These are phyloP conservation scores for Sphagnum contortum DNA, from an alignment of 225 moss, liverwort and hornwort genomes.

Conservation along the genomic window DNA sequence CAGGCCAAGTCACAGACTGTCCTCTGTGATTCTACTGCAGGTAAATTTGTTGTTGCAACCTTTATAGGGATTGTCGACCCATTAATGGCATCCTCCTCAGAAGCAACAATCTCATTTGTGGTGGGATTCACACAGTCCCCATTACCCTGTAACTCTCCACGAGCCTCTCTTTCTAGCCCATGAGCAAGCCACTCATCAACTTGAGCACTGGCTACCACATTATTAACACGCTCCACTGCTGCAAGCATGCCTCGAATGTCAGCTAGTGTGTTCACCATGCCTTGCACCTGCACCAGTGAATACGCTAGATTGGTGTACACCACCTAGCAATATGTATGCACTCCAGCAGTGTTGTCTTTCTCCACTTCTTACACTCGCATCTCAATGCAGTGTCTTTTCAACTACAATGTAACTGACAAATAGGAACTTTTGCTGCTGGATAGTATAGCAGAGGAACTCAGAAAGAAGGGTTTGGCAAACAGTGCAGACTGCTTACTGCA, in stretches of 20 bases:
- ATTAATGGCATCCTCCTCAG: slow-evolving; percentile 9
- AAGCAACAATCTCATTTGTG: slow-evolving; percentile 20
- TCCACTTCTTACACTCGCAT: no score
- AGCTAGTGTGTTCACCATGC: slow-evolving; percentile 87
- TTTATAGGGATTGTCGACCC: slow-evolving; percentile 25
- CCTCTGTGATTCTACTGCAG: slow-evolving; percentile 14
- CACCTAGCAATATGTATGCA: no score
- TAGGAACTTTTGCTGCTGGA: no score
- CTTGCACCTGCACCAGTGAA: slow-evolving; percentile 70
- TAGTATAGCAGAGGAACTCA: no score
- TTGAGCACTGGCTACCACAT: slow-evolving; percentile 59
- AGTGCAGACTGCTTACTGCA: slow-evolving; percentile 42
- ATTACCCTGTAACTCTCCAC: slow-evolving; percentile 45
- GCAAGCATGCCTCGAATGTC: slow-evolving; percentile 74
- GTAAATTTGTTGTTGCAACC: slow-evolving; percentile 5
- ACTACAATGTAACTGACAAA: no score
- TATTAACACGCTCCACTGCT: slow-evolving; percentile 75
- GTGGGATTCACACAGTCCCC: slow-evolving; percentile 36
- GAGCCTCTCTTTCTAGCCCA: slow-evolving; percentile 73
- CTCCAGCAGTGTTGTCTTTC: no score
- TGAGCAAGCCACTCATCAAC: slow-evolving; percentile 91
- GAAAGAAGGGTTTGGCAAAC: no score
- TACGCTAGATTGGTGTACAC: no score
- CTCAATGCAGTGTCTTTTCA: no score
- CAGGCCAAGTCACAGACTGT: slow-evolving; percentile 82